Conservation (phyloP, 2,329 filamentous ascomycete genomes). For the Pyrenochaeta sp. region DNA sequence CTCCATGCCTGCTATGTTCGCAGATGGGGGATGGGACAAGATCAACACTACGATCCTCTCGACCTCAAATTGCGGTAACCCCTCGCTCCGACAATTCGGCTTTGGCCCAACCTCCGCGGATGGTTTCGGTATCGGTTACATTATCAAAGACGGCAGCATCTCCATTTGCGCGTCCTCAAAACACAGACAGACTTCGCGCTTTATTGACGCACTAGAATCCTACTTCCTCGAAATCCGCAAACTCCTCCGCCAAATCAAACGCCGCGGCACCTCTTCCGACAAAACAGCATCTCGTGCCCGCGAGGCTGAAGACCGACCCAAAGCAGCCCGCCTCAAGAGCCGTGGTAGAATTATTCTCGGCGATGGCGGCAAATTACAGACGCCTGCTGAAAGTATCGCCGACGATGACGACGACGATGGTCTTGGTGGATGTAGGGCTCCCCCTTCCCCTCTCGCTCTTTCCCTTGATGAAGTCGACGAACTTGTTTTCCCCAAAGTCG, state of each 20-base stretch:
- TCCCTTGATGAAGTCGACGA: conserved; percentile 30
- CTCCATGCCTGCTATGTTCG: conserved; percentile 80
- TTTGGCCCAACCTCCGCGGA: conserved; percentile 95
- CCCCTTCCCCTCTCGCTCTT: conserved; percentile 42
- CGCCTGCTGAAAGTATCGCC: conserved; percentile 72
- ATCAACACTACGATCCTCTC: conserved; percentile 94
- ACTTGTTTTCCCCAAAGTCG: conserved; percentile 22
- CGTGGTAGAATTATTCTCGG: conserved; percentile 76
- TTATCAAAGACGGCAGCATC: conserved; percentile 93
- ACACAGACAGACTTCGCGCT: conserved; percentile 90
- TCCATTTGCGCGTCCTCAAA: conserved; percentile 93
- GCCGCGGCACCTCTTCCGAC: conserved; percentile 61
- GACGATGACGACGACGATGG: conserved; percentile 85
- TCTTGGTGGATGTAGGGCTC: conserved; percentile 80
- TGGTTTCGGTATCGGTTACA: conserved; percentile 97
- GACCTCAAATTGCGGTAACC: conserved; percentile 99
- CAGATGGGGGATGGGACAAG: conserved; percentile 90
- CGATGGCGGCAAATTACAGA: conserved; percentile 59
- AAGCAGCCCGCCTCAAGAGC: conserved; percentile 67
- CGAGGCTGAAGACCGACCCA: conserved; percentile 65
- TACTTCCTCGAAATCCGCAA: conserved; percentile 92
- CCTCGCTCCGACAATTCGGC: conserved; percentile 91
- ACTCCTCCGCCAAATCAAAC: conserved; percentile 75
- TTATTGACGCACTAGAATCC: conserved; percentile 86
- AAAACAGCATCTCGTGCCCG: conserved; percentile 66